These are phyloP conservation scores for Eimeria sp. DNA, from an alignment of 169 alveolate species.

Conservation along the genomic window DNA sequence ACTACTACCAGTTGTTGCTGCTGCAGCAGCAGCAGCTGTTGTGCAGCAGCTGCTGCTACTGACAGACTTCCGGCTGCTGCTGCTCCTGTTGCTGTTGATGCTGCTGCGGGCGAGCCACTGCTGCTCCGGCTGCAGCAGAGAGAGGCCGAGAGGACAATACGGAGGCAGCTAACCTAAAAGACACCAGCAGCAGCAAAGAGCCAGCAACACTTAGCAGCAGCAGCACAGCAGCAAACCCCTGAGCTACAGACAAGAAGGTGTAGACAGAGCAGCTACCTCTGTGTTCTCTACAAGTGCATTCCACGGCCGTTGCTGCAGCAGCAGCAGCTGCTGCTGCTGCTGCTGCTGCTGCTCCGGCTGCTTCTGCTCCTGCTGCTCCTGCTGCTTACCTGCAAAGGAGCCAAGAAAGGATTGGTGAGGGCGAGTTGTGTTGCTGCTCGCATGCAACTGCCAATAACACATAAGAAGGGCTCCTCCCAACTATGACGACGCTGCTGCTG, in stretches of 20 bases:
- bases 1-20: conserved; percentile 11
- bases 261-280: background rate
- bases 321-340: background rate
- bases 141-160: background rate
- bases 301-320: background rate
- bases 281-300: background rate
- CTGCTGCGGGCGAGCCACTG: background rate
- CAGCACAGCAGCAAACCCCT: background rate
- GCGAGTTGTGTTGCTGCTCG: conserved; percentile 37
- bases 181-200: background rate
- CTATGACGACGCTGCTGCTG: background rate
- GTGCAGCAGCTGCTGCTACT: conserved; percentile 37
- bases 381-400: conserved; percentile 22
- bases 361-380: conserved; percentile 39
- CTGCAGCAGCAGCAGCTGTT: conserved; percentile 61
- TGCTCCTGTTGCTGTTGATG: conserved; percentile 12
- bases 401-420: conserved; percentile 37
- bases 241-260: background rate
- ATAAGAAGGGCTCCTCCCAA: background rate
- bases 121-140: conserved; percentile 19
- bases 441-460: conserved; percentile 7
- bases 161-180: background rate
- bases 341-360: background rate
- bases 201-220: background rate
- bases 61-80: background rate